Evolutionary conservation across 768 basidiomycete species (phyloP).

Genomic region (Termitomyces sp.): DNA sequence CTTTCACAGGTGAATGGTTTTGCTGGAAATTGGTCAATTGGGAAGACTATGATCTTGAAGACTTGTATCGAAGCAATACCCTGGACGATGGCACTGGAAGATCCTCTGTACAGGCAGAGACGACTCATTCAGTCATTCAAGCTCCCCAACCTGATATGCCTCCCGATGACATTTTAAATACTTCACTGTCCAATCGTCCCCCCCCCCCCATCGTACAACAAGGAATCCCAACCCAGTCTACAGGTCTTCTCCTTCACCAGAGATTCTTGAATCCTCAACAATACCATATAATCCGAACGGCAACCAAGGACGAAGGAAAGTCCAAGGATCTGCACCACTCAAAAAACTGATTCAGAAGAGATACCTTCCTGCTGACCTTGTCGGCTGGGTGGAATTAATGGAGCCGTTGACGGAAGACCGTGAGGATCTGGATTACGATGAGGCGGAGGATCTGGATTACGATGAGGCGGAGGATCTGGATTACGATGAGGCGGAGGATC

Average conservation of each 20-base stretch:
- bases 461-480: no score
- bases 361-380: neutral
- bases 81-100: neutral
- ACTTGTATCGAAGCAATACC: neutral
- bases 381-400: neutral
- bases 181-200: neutral
- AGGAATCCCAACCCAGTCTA: neutral
- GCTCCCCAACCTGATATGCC: neutral
- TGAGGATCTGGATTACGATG: no score
- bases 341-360: no score
- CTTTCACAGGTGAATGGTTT: neutral
- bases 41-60: neutral
- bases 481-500: no score
- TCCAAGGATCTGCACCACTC: no score
- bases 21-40: neutral
- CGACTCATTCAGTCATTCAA: neutral
- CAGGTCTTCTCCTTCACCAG: neutral
- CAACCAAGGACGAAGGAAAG: neutral
- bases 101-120: neutral
- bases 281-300: neutral
- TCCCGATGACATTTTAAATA: neutral
- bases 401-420: neutral
- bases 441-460: no score
- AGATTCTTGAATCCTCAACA: neutral
- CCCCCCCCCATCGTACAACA: neutral